Conservation (phyloP, 257 asterid genomes). For the Petunia axillaris region DNA sequence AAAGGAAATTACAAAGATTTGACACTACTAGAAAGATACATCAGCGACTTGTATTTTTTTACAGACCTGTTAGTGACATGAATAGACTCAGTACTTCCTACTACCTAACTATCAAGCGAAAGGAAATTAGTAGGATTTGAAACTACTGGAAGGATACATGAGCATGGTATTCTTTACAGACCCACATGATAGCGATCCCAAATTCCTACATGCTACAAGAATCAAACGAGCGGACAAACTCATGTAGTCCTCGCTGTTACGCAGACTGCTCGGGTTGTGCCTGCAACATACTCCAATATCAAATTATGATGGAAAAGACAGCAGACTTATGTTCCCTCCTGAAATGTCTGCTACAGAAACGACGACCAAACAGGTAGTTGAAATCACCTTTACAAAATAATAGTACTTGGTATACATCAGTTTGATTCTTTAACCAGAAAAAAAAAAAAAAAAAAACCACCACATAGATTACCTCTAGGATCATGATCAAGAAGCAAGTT, state of each 20-base stretch:
- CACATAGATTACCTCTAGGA: background rate
- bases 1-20: too few species aligned
- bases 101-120: background rate
- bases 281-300: slow-evolving; percentile 7
- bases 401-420: too few species aligned
- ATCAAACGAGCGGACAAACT: background rate
- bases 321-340: background rate
- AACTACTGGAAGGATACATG: slow-evolving; percentile 6
- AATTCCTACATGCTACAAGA: background rate
- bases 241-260: background rate
- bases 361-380: too few species aligned
- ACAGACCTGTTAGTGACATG: background rate
- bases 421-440: too few species aligned
- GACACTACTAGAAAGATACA: too few species aligned
- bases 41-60: too few species aligned
- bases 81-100: background rate
- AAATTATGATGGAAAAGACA: background rate
- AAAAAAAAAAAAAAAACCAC: background rate
- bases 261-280: background rate
- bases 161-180: background rate
- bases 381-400: too few species aligned
- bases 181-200: background rate
- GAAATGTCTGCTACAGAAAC: background rate
- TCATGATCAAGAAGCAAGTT: background rate
- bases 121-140: background rate